These are phyloP conservation scores for Moricandia arvensis DNA, from an alignment of 345 rosid species.

Conservation along the genomic window DNA sequence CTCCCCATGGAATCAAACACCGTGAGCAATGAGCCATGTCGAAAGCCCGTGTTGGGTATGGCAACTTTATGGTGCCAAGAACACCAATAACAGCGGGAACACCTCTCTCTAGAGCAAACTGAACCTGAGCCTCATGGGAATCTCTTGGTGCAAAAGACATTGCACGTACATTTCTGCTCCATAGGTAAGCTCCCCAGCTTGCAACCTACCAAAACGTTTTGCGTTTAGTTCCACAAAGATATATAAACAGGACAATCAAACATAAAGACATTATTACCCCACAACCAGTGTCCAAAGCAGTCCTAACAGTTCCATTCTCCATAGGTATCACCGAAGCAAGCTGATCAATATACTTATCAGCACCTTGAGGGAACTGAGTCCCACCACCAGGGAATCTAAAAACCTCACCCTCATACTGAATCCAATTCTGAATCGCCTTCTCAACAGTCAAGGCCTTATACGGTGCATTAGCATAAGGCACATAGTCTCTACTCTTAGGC, in stretches of 20 bases:
- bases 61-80: constrained; percentile 89
- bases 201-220: constrained; percentile 62
- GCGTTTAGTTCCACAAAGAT: background rate
- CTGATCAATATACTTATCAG: constrained; percentile 91
- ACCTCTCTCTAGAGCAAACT: constrained; percentile 98
- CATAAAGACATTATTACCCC: constrained; percentile 59
- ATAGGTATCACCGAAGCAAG: constrained; percentile 91
- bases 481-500: constrained; percentile 99
- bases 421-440: constrained; percentile 99
- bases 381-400: constrained; percentile 99
- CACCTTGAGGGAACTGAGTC: constrained; percentile 99
- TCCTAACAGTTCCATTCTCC: constrained; percentile 86
- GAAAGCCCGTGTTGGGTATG: constrained; percentile 87
- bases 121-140: constrained; percentile 98
- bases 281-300: constrained; percentile 97
- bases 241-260: background rate
- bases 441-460: constrained; percentile 97
- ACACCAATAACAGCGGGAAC: constrained; percentile 99
- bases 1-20: constrained; percentile 97
- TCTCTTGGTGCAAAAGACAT: constrained; percentile 99
- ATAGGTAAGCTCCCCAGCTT: constrained; percentile 95
- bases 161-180: constrained; percentile 95
- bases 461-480: constrained; percentile 97
- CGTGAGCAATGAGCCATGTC: constrained; percentile 99
- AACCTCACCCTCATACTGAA: constrained; percentile 91